These are phyloP conservation scores for Cercospora canescens DNA, from an alignment of 2,329 filamentous ascomycete genomes.

Conservation along the genomic window DNA sequence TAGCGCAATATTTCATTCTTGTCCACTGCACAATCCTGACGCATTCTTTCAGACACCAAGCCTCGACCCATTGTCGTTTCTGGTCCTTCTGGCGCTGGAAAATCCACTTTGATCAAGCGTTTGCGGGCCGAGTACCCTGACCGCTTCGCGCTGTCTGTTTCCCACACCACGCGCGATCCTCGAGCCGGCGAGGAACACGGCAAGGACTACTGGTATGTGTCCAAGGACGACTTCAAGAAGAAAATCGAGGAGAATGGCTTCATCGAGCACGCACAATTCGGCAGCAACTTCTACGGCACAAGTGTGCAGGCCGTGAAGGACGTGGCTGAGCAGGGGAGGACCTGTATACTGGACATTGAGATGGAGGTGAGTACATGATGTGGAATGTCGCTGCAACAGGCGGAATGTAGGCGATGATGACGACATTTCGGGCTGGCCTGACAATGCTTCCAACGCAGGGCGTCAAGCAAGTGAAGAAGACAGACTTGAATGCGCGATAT, in stretches of 20 bases:
- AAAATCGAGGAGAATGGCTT: slow-evolving; percentile 72
- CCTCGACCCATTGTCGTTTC: slow-evolving; percentile 72
- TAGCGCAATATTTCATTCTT: slow-evolving; percentile 3
- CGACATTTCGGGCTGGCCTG: not conserved
- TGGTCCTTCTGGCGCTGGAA: slow-evolving; percentile 77
- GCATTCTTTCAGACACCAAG: slow-evolving; percentile 15
- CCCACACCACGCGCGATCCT: slow-evolving; percentile 76
- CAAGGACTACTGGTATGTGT: slow-evolving; percentile 78
- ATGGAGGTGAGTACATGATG: slow-evolving; percentile 68
- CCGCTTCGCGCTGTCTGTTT: slow-evolving; percentile 63
- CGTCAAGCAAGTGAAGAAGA: slow-evolving; percentile 87
- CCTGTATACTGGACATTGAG: slow-evolving; percentile 90
- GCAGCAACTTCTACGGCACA: slow-evolving; percentile 85
- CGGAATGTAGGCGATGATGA: not conserved
- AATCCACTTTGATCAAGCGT: slow-evolving; percentile 74
- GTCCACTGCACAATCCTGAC: slow-evolving; percentile 5
- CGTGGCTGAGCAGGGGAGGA: slow-evolving; percentile 67
- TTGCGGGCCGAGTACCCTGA: slow-evolving; percentile 67
- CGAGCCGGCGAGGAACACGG: slow-evolving; percentile 74
- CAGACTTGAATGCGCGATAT: slow-evolving; percentile 73
- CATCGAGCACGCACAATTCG: slow-evolving; percentile 84
- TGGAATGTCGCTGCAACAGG: not conserved
- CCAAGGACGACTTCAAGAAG: slow-evolving; percentile 64
- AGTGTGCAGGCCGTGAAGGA: slow-evolving; percentile 76
- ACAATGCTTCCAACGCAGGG: slow-evolving; percentile 50